Evolutionary conservation across 2,329 filamentous ascomycete genomes (phyloP).

Genomic region (Pseudopyricularia cyperi): DNA sequence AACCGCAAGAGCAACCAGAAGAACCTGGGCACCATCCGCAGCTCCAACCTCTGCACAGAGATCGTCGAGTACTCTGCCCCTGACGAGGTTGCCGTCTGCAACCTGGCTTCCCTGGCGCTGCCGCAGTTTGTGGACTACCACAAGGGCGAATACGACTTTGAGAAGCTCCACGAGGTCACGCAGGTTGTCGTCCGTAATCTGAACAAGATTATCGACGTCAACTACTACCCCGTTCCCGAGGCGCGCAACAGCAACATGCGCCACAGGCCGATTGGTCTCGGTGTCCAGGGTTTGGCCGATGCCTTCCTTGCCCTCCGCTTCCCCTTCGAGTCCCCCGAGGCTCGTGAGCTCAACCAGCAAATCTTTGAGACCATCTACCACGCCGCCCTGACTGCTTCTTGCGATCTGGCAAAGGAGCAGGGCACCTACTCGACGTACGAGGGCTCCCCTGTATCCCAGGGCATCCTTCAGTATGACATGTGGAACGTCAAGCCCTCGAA

Average conservation of each 20-base stretch:
- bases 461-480: slow-evolving; percentile 97
- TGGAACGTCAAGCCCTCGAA: slow-evolving; percentile 89
- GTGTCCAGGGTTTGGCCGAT: slow-evolving; percentile 95
- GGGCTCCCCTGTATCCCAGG: slow-evolving; percentile 87
- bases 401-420: slow-evolving; percentile 69
- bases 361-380: slow-evolving; percentile 99
- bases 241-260: slow-evolving; percentile 94
- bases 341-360: slow-evolving; percentile 86
- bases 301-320: slow-evolving; percentile 93
- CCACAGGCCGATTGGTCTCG: slow-evolving; percentile 88
- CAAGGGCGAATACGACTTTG: slow-evolving; percentile 80
- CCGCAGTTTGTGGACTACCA: slow-evolving; percentile 83
- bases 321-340: slow-evolving; percentile 93
- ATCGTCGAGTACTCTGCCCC: slow-evolving; percentile 96
- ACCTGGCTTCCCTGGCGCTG: slow-evolving; percentile 86
- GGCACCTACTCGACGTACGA: slow-evolving; percentile 84
- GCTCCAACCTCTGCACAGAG: slow-evolving; percentile 97
- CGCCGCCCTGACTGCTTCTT: slow-evolving; percentile 78
- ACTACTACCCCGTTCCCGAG: slow-evolving; percentile 95
- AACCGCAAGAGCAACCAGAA: slow-evolving; percentile 99
- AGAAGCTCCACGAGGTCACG: slow-evolving; percentile 89
- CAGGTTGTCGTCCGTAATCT: slow-evolving; percentile 89
- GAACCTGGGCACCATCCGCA: slow-evolving; percentile 96
- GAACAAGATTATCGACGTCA: slow-evolving; percentile 97
- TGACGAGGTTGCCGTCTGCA: slow-evolving; percentile 97